phyloP scores from a whole-genome alignment of 2,329 filamentous ascomycete genomes.

The Xylaria sp. region DNA sequence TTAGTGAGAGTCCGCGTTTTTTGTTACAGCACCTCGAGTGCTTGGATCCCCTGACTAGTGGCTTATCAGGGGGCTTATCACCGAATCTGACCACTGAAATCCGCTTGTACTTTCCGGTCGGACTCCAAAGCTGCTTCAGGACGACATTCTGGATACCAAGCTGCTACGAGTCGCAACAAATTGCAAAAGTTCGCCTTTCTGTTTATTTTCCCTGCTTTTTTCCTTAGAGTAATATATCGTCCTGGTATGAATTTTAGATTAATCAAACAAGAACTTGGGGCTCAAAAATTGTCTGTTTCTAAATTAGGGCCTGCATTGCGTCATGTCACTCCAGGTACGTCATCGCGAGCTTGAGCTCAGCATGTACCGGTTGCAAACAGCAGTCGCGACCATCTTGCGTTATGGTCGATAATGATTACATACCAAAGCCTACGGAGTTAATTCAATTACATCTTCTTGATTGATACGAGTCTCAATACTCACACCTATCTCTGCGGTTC shows the following conservation, averaged over 20 bases:
- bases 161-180: neutral
- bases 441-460: neutral
- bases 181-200: neutral
- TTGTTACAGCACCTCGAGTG: too few species aligned
- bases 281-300: slow-evolving; percentile 2
- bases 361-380: neutral
- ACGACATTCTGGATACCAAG: neutral
- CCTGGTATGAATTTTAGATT: neutral
- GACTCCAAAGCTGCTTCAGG: neutral
- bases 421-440: neutral
- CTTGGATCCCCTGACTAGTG: neutral
- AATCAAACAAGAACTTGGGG: too few species aligned
- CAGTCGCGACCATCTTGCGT: too few species aligned
- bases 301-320: slow-evolving; percentile 14
- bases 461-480: neutral
- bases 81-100: neutral
- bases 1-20: too few species aligned
- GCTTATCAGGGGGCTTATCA: neutral
- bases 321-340: slow-evolving; percentile 7
- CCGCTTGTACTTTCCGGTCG: neutral
- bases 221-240: neutral
- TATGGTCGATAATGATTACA: neutral
- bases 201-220: neutral
- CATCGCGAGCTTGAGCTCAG: slow-evolving; percentile 5
- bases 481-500: neutral